These are phyloP conservation scores for Tricholoma bakamatsutake DNA, from an alignment of 768 basidiomycete species.

Conservation along the genomic window DNA sequence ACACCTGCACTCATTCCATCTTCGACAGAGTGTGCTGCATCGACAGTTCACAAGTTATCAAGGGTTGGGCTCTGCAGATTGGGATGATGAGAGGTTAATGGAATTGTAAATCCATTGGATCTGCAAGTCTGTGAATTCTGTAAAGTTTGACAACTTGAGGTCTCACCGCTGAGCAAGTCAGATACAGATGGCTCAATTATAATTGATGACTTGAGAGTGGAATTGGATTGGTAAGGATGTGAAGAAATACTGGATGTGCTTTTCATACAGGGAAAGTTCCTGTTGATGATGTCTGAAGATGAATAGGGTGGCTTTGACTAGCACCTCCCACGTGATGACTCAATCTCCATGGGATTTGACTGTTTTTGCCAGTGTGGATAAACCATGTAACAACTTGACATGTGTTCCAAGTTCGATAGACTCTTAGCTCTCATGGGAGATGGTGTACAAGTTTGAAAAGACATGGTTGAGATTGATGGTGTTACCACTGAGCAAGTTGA, in stretches of 20 bases:
- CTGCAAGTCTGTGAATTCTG: slow-evolving; percentile 4
- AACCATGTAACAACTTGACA: not conserved
- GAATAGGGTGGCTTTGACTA: no score
- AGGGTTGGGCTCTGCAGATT: not conserved
- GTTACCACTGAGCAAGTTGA: no score
- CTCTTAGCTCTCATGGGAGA: not conserved
- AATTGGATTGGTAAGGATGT: no score
- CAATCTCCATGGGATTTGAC: not conserved
- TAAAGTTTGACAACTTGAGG: slow-evolving; percentile 10
- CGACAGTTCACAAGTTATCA: slow-evolving; percentile 17
- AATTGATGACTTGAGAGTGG: not conserved
- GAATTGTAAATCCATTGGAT: not conserved
- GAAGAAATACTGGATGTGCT: no score
- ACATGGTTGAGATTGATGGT: no score
- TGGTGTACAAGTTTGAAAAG: not conserved
- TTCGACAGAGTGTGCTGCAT: slow-evolving; percentile 10
- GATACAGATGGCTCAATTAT: not conserved
- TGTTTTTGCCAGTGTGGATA: not conserved
- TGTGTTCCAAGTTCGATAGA: not conserved
- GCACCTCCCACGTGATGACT: not conserved
- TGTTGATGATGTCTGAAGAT: no score
- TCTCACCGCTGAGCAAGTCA: not conserved
- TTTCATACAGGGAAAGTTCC: no score
- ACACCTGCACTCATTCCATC: no score
- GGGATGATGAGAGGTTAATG: not conserved